Evolutionary conservation across 805 yeast genomes (phyloP).

Genomic region (Candida wancherniae): DNA sequence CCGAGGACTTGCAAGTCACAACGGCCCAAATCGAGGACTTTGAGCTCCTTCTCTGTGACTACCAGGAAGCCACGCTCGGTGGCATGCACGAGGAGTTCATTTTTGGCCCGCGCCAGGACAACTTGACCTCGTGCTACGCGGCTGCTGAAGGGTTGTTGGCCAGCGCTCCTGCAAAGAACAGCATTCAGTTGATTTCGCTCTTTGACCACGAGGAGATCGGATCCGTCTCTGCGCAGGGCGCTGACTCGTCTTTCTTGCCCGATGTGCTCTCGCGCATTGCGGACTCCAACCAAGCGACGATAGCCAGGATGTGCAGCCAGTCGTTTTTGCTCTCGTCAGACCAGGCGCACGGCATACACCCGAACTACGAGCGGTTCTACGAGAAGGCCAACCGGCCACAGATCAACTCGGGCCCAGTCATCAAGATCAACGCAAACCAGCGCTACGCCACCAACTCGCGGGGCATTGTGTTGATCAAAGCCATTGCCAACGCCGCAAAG

Average conservation of each 20-base stretch:
- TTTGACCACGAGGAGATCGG: constrained; percentile 98
- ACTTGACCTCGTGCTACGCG: constrained; percentile 80
- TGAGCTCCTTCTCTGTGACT: constrained; percentile 80
- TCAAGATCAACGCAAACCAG: constrained; percentile 92
- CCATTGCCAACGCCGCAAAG: constrained; percentile 58
- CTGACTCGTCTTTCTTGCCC: constrained; percentile 86
- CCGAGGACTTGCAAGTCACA: constrained; percentile 53
- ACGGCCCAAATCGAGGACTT: constrained; percentile 75
- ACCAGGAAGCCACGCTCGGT: constrained; percentile 78
- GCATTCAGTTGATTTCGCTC: constrained; percentile 70
- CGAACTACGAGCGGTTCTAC: constrained; percentile 75
- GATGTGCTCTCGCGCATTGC: constrained; percentile 70
- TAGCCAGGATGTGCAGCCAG: constrained; percentile 43
- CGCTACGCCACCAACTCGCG: constrained; percentile 91
- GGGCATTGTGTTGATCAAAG: constrained; percentile 74
- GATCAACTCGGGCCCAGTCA: constrained; percentile 85
- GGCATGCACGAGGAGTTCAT: constrained; percentile 89
- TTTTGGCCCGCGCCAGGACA: constrained; percentile 88
- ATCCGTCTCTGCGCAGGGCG: constrained; percentile 92
- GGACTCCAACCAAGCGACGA: constrained; percentile 27
- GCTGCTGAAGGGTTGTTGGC: constrained; percentile 68
- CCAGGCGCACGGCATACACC: constrained; percentile 97
- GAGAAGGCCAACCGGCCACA: constrained; percentile 77
- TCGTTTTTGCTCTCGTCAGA: constrained; percentile 90
- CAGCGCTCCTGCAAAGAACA: constrained; percentile 45